These are phyloP conservation scores for Gastrolobium villosum DNA, from an alignment of 306 rosid genomes.

Conservation along the genomic window DNA sequence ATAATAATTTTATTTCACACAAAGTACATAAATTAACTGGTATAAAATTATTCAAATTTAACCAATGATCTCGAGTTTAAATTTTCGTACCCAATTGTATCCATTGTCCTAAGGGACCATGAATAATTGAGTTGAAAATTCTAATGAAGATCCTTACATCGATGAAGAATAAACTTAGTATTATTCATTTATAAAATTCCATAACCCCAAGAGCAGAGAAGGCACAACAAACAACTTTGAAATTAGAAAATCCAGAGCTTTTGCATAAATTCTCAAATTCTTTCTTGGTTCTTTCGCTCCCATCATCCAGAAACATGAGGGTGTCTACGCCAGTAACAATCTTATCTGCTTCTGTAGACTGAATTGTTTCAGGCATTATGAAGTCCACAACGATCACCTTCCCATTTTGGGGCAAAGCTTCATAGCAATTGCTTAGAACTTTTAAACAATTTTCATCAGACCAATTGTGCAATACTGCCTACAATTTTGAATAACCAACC, in stretches of 20 bases:
- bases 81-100: no score
- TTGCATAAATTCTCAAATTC: not conserved
- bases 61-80: no score
- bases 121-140: no score
- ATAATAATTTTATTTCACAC: no score
- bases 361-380: constrained; percentile 25
- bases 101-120: no score
- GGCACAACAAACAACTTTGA: constrained; percentile 3
- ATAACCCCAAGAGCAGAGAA: constrained; percentile 13
- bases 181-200: constrained; percentile 19
- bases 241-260: constrained; percentile 25
- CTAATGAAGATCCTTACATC: no score
- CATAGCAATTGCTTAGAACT: constrained; percentile 27
- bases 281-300: constrained; percentile 35
- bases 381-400: constrained; percentile 35
- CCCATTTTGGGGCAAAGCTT: constrained; percentile 42
- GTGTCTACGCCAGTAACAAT: not conserved
- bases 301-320: constrained; percentile 35
- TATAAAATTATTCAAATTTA: no score
- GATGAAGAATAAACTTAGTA: no score
- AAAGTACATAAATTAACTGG: no score
- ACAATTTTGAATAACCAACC: not conserved
- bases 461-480: constrained; percentile 50
- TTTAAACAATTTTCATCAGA: constrained; percentile 39
- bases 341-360: not conserved